Base-by-base conservation (phyloP, 139 green algal genomes). In the Coelastrella sp. region DNA sequence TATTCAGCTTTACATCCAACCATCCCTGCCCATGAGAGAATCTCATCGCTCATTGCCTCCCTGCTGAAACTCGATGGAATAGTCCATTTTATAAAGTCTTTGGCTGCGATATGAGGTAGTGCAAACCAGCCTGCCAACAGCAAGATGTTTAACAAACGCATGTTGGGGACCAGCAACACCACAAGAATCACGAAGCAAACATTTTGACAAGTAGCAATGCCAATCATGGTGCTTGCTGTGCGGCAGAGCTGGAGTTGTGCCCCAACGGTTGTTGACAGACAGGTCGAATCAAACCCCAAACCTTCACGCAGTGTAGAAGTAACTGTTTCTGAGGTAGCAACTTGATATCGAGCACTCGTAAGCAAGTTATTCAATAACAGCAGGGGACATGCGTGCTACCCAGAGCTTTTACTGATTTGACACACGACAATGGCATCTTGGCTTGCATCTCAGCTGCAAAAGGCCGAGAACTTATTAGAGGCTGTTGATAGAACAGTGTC, bases 401-500 rank as follows among this genome's bases (percentile, higher is more conserved):
- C n/a, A 57, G 48, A 11, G 17, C 8, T 57, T 57, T 57, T 2
- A 15, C 45, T 53, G 17, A 57, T 15, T 2, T 11, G 48, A 15
- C 48, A 11, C 13, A 59, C 37, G 41, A 62, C 48, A 34, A 90
- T 90, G 88, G 83, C 81, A 13, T 84, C 76, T 17, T 91, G 88
- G 86, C n/a, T 93, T 38, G 59, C 84, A 35, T 37, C 64, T 23
- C 85, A 90, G 84, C 64, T 95, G 27, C 87, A 88, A 57, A 87
- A 66, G 8, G 93, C 93, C 0, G 93, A 96, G 66, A 88, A 85
- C 19, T 51, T 96, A 30, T 85, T 96, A 25, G 89, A 96, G 4
- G 86, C 89, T 0, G 93, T 95, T 34, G 93, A 96, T 51, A 75
- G 89, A n/a, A 96, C 88, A 13, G 93, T 90, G 15, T 86, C 91